A percentile compares a stretch with the other conserved stretches of the same genome.
Evolutionary conservation across 2,329 filamentous ascomycete genomes (phyloP).

Genomic region (Hyphodiscus sp.): DNA sequence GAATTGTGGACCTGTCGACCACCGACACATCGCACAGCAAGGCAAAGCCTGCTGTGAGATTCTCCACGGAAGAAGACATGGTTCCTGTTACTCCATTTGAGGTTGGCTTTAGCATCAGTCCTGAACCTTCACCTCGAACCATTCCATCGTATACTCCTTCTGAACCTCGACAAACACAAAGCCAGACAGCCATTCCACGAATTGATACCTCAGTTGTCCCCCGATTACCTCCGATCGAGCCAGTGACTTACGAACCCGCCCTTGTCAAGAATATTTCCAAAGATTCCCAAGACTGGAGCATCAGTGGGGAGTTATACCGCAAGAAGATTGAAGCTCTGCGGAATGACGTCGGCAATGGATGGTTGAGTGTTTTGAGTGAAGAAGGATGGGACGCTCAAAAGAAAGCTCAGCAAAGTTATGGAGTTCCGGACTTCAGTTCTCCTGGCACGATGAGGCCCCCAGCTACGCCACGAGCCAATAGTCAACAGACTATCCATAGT

Average conservation of each 20-base stretch:
- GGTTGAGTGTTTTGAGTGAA: constrained; percentile 80
- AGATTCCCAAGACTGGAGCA: constrained; percentile 52
- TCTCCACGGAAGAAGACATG: constrained; percentile 19
- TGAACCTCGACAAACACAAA: constrained; percentile 23
- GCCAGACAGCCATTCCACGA: constrained; percentile 21
- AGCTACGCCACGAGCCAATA: constrained; percentile 25
- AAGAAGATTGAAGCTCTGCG: constrained; percentile 83
- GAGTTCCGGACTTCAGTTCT: constrained; percentile 24
- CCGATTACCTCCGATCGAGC: constrained; percentile 24
- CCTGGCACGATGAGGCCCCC: constrained; percentile 24
- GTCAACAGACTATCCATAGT: constrained; percentile 30
- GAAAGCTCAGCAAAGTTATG: constrained; percentile 21
- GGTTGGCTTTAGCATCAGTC: constrained; percentile 27
- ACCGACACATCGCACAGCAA: constrained; percentile 27
- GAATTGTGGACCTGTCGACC: constrained; percentile 59
- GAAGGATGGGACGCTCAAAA: constrained; percentile 52
- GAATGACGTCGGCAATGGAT: constrained; percentile 78
- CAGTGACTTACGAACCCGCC: constrained; percentile 19
- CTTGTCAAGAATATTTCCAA: constrained; percentile 16
- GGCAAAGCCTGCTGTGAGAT: constrained; percentile 13
- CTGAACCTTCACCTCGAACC: constrained; percentile 25
- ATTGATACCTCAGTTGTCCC: constrained; percentile 26
- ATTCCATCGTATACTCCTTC: constrained; percentile 26
- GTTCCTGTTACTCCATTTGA: constrained; percentile 14
- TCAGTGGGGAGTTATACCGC: constrained; percentile 71